Conservation (phyloP, 345 rosid genomes). For the Melaleuca alternifolia region DNA sequence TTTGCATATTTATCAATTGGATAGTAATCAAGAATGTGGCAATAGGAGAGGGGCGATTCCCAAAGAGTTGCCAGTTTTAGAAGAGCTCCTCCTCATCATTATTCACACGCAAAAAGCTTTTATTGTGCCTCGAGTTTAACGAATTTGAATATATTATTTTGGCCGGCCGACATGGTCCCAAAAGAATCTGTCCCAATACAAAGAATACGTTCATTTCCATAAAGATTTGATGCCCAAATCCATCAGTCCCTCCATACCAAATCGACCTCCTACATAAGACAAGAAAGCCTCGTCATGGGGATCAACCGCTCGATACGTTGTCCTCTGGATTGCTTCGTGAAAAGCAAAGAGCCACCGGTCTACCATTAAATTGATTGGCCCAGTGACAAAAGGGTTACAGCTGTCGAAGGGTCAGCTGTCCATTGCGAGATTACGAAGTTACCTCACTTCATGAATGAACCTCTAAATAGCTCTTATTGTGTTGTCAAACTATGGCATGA, state of each 20-base stretch:
- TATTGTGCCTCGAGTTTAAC: background rate
- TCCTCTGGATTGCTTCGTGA: background rate
- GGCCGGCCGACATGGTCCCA: background rate
- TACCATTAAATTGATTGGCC: background rate
- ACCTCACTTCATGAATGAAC: background rate
- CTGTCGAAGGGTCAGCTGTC: background rate
- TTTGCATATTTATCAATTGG: background rate
- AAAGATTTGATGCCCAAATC: background rate
- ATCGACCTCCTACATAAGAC: background rate
- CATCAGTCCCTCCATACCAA: background rate
- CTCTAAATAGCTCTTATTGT: background rate
- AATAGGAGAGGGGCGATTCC: background rate
- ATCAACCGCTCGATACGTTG: background rate
- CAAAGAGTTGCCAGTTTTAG: background rate
- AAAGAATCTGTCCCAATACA: background rate
- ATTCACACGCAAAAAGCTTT: background rate
- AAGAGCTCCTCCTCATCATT: background rate
- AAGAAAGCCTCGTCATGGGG: background rate
- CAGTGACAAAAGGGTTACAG: background rate
- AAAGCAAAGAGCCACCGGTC: background rate
- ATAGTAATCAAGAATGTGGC: background rate
- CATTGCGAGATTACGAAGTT: background rate
- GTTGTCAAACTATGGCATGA: background rate
- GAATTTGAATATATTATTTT: background rate
- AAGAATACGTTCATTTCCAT: background rate